A percentile compares a stretch with the other conserved stretches of the same genome.
Conservation (phyloP, 1,139 yeast genomes). For the Pichia sp. region DNA sequence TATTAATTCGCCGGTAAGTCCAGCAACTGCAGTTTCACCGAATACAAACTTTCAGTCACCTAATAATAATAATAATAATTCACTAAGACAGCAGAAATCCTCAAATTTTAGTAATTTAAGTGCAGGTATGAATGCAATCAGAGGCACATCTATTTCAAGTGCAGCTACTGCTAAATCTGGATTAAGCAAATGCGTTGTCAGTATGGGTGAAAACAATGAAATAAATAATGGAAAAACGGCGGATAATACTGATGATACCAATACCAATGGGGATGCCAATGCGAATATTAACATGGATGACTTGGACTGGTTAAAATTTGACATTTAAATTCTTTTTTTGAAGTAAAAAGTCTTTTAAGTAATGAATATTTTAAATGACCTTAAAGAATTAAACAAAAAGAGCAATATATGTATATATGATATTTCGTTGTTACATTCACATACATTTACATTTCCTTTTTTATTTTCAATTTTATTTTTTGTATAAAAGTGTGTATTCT, state of each 20-base stretch:
- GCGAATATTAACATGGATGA: conserved; percentile 19
- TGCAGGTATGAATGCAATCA: conserved; percentile 18
- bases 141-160: conserved; percentile 1
- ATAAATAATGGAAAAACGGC: not conserved
- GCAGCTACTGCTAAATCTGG: conserved; percentile 11
- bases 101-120: conserved; percentile 20
- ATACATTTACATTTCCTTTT: not conserved
- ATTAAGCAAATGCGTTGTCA: conserved; percentile 13
- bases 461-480: not conserved
- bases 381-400: not conserved
- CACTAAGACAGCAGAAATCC: conserved; percentile 13
- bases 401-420: not conserved
- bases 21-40: not conserved
- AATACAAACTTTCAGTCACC: not conserved
- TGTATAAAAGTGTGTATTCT: too few relatives aligned
- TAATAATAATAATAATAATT: conserved; percentile 1
- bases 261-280: not conserved
- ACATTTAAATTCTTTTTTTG: conserved; percentile 20
- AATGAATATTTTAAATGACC: not conserved
- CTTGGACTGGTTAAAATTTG: conserved; percentile 30
- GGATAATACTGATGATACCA: not conserved
- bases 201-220: not conserved
- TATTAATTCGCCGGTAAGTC: not conserved
- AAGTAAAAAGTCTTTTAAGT: not conserved
- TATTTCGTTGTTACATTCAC: too few relatives aligned